Base-by-base conservation (phyloP, 768 basidiomycete species). In the Tricholomella constricta region DNA sequence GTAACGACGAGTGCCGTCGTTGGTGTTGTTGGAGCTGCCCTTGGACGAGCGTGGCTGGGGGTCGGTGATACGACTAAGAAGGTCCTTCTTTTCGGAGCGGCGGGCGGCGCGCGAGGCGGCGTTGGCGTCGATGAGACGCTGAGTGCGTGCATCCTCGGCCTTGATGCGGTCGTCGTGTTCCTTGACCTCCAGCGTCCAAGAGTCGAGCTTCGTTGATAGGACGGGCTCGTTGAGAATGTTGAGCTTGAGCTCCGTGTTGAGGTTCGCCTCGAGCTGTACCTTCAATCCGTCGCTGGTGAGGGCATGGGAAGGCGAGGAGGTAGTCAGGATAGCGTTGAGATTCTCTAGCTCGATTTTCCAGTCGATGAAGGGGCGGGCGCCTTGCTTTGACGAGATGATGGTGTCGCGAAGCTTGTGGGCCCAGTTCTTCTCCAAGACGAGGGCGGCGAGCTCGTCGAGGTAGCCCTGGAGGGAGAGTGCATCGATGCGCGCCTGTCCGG, bases 321-420 rank as follows among this genome's bases (percentile, higher is more conserved):
- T 48, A 10, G 34, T 52, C 6, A 59, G 45, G 25, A 61, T 51
- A 6, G 60, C 45, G 36, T 59, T 61, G 12, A 54, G 48, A 38
- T 59, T 62, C 35, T 64, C 58, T 1, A 64, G 23, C 40, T 60
- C 40, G 36, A 63, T 60, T 37, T 54, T 48, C 57, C 54, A 63
- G 38, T 58, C 48, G n/a, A 56, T 45, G 48, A 63, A 63, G 1
- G 36, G n/a, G 6, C 23, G 14, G 37, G 45, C 20, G 29, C 47
- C 54, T 32, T 61, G 57, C 20, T 46, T 32, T 20, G 48, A 42
- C 1, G 45, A 43, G 20, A 60, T 44, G 23, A 60, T 58, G 1
- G 41, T 37, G 41, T 49, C 41, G 11, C 26, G 14, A 22, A 54
- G 31, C 1, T 40, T 41, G 22, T 54, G 29, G 2, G 38, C 45